Base-by-base conservation (phyloP, 225 moss, liverwort and hornwort genomes). In the Rhytidiadelphus loreus region DNA sequence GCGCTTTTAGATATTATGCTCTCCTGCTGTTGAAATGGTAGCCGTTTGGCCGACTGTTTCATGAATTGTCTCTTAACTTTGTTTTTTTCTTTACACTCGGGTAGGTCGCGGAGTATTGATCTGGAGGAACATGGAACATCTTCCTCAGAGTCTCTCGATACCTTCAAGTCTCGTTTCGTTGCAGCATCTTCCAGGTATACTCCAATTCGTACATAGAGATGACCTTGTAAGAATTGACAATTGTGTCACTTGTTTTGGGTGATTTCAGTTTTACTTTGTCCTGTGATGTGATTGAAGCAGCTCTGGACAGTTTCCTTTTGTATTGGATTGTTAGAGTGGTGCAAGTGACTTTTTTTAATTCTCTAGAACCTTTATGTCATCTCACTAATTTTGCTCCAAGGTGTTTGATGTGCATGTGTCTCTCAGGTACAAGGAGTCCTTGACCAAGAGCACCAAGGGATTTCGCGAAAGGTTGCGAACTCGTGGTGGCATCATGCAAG, bases 381-480 rank as follows among this genome's bases (percentile, higher is more conserved):
- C 86, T 66, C 87, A 87, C 83, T 83, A 90, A 83, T 77, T 87
- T 84, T 80, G 55, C 80, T 88, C 77, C 86, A 76, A 89, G 84
- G 77, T 57, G 78, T 80, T 53, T 90, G 79, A 84, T 90, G 85
- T 85, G 74, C 80, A 84, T 80, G 84, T 87, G 84, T 74, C 84
- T 73, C 60, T 74, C 91, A 95, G 95, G 91, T 96, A 94, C 88
- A 96, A 93, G 89, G 97, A 97, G 88, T 93, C 97, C 68, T 88
- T 97, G 71, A 93, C 95, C 76, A 97, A 95, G 88, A 95, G 93
- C 65, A 96, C 96, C 17, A 90, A 90, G 91, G 94, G 96, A 10
- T 96, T 97, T 50, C 91, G 93, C 41, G 97, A 97, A 69, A 91
- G 94, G 86, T 89, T 97, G 80, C 94, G 97, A 61, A 93, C 89